Base-by-base conservation (phyloP, 179 eudicot genomes). In the Patellifolia procumbens region DNA sequence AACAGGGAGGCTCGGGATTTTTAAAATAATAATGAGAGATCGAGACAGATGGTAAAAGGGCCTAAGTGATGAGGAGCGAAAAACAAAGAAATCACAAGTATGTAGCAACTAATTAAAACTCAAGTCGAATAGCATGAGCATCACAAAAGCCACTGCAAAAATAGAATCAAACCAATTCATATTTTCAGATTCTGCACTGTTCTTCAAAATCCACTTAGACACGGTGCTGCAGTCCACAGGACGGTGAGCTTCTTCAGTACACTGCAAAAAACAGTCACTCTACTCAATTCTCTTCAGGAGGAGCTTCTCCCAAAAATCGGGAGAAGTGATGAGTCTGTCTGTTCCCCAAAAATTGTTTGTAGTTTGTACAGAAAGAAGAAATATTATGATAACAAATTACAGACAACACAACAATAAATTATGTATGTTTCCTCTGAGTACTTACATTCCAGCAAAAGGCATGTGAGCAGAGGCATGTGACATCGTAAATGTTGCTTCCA, bases 381-480 rank as follows among this genome's bases (percentile, higher is more conserved):
- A 39, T 39, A 39, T 39, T 39, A 1, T 39, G 9, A 39, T 39
- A 39, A 39, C 9, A 39, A 39, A 11, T 39, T 5, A 11, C 45
- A 7, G 45, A 39, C 0, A 39, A 39, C 45, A 11, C 45, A 7
- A 39, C 9, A 7, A 39, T 39, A 6, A 11, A 39, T 39, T 7
- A 39, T 39, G 43, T 39, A 6, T 39, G 0, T 39, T 39, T 39
- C 43, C 43, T 5, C 43, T 52, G 49, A 51, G 43, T 37, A 83
- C 94, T 83, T 81, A 90, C 97, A 86, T 86, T 92, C 97, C 97
- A 92, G 81, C 96, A 92, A 83, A 92, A 92, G 66, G 79, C 75
- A 67, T 91, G 78, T 11, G 89, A 83, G 72, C 96, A 91, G 22
- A 62, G 81, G 77, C 96, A 89, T n/a, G 78, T 81, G 64, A 89